Evolutionary conservation across 495 filamentous ascomycete genomes (phyloP).

Genomic region (Trichocladium uniseriatum): DNA sequence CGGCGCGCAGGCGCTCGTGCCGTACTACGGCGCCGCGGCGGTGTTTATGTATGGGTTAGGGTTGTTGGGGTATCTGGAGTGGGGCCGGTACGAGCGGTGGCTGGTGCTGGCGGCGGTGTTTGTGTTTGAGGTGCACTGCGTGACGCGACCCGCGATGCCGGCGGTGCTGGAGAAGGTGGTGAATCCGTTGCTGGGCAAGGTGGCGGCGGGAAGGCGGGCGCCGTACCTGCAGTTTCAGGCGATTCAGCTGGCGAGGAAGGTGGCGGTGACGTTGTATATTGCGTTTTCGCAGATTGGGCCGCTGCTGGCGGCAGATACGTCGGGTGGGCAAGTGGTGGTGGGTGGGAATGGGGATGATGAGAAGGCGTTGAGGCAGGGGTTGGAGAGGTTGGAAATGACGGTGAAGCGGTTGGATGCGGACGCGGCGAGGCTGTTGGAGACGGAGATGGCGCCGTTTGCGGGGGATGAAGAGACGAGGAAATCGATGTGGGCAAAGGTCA

Average conservation of each 20-base stretch:
- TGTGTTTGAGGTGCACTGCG: constrained; percentile 61
- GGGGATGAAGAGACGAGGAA: constrained; percentile 54
- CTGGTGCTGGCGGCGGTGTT: constrained; percentile 58
- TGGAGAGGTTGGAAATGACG: constrained; percentile 48
- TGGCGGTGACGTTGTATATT: constrained; percentile 73
- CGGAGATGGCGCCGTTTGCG: constrained; percentile 77
- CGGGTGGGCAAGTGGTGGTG: constrained; percentile 18
- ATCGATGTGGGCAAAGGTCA: constrained; percentile 54
- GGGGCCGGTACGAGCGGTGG: constrained; percentile 87
- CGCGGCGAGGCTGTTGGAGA: constrained; percentile 55
- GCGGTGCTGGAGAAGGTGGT: constrained; percentile 48
- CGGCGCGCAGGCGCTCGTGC: constrained; percentile 47
- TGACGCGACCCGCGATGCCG: constrained; percentile 57
- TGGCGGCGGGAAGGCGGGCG: constrained; percentile 28
- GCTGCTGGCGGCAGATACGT: constrained; percentile 40
- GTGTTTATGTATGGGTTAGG: constrained; percentile 57
- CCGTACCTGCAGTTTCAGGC: constrained; percentile 85
- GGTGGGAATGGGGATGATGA: constrained; percentile 25
- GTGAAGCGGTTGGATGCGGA: constrained; percentile 55
- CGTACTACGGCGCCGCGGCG: constrained; percentile 58
- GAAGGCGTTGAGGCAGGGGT: constrained; percentile 33
- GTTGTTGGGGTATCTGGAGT: constrained; percentile 70
- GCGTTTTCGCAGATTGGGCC: constrained; percentile 79
- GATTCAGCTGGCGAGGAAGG: constrained; percentile 64
- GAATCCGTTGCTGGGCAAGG: constrained; percentile 49